phyloP scores from a whole-genome alignment of 768 basidiomycete genomes.

The Suillus placidus region DNA sequence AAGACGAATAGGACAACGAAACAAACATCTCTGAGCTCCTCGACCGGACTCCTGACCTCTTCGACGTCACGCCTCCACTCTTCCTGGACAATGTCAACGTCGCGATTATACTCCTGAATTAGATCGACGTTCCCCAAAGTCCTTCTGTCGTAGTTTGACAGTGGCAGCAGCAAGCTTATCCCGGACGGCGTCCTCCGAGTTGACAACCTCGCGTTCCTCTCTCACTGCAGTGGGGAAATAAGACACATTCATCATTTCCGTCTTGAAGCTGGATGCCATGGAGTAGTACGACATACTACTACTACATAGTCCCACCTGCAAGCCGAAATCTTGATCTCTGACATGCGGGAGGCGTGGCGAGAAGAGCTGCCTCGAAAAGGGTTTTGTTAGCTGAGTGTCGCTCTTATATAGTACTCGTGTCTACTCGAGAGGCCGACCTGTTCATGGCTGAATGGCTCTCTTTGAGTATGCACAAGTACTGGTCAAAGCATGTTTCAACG shows the following conservation, averaged over 20 bases:
- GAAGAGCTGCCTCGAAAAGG: not conserved
- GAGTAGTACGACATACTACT: too few species aligned
- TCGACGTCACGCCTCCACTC: constrained; percentile 90
- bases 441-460: not conserved
- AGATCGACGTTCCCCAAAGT: constrained; percentile 30
- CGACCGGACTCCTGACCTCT: constrained; percentile 74
- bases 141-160: constrained; percentile 80
- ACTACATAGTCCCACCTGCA: too few species aligned
- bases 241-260: too few species aligned
- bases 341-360: not conserved
- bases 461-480: not conserved
- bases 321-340: too few species aligned
- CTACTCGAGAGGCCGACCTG: not conserved
- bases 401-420: not conserved
- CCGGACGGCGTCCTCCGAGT: constrained; percentile 35
- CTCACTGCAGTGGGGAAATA: constrained; percentile 39
- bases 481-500: not conserved
- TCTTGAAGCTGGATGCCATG: too few species aligned
- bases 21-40: constrained; percentile 75
- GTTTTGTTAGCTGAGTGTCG: not conserved
- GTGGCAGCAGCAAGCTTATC: constrained; percentile 78
- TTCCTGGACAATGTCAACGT: constrained; percentile 72
- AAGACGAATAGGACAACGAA: not conserved
- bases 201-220: constrained; percentile 73
- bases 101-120: constrained; percentile 69